A percentile compares a stretch with the other conserved stretches of the same genome.
These are phyloP conservation scores for Heritiera littoralis DNA, from an alignment of 345 rosid genomes.

Conservation along the genomic window DNA sequence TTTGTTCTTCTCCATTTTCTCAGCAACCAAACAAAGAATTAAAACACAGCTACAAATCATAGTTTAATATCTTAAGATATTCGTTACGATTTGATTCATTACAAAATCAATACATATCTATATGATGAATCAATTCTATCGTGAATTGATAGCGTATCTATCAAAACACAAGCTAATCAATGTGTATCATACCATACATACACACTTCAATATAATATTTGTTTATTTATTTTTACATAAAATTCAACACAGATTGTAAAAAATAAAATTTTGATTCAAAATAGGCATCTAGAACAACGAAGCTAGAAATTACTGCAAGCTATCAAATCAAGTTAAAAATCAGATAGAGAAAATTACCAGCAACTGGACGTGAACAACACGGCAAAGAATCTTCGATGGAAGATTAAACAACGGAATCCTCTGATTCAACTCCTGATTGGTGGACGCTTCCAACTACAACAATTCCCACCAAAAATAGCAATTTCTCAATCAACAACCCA, in stretches of 20 bases:
- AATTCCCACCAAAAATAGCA: slow-evolving; percentile 34
- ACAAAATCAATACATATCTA: too few relatives aligned
- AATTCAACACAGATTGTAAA: too few relatives aligned
- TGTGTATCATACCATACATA: neutral
- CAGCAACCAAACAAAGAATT: slow-evolving; percentile 10
- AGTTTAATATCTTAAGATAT: neutral
- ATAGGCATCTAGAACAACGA: neutral
- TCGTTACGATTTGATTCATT: neutral
- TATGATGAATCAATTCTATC: neutral
- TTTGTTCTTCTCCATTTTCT: slow-evolving; percentile 14
- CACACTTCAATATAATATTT: too few relatives aligned
- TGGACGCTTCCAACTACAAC: slow-evolving; percentile 83
- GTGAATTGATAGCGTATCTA: too few relatives aligned
- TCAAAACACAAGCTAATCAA: too few relatives aligned
- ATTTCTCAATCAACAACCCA: slow-evolving; percentile 13
- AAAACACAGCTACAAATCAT: neutral
- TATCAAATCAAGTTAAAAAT: neutral
- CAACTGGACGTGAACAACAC: slow-evolving; percentile 65
- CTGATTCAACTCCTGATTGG: slow-evolving; percentile 74
- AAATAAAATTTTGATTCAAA: too few relatives aligned
- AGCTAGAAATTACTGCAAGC: neutral
- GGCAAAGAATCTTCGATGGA: slow-evolving; percentile 81
- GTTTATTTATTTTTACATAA: too few relatives aligned
- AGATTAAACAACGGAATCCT: slow-evolving; percentile 67
- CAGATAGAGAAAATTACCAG: slow-evolving; percentile 47